Evolutionary conservation across 2,329 filamentous ascomycete species (phyloP).

Genomic region (Nectriaceae sp.): DNA sequence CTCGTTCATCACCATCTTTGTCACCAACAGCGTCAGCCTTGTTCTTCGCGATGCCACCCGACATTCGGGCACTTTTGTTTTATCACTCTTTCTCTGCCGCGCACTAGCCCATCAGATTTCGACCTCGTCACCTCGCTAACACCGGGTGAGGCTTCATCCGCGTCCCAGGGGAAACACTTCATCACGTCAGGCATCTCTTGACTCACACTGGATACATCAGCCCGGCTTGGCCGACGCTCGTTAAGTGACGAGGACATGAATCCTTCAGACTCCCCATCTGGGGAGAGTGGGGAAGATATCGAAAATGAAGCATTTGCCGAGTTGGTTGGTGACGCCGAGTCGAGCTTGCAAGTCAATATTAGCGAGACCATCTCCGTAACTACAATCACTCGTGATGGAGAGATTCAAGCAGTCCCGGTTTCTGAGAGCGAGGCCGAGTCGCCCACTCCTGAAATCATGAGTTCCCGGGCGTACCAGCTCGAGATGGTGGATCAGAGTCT

Average conservation of each 20-base stretch:
- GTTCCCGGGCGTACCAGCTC: conserved; percentile 65
- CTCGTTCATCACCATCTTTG: neutral
- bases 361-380: conserved; percentile 19
- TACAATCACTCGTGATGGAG: conserved; percentile 5
- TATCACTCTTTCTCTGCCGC: too few species aligned
- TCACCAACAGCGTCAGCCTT: too few species aligned
- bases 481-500: conserved; percentile 76
- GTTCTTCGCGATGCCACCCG: neutral
- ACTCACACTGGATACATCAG: conserved; percentile 6
- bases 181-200: conserved; percentile 7
- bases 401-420: neutral
- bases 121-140: too few species aligned
- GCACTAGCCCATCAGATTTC: too few species aligned
- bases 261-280: neutral
- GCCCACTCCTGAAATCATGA: conserved; percentile 33
- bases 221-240: neutral
- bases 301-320: conserved; percentile 1
- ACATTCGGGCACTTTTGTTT: neutral
- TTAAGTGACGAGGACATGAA: conserved; percentile 13
- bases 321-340: conserved; percentile 4
- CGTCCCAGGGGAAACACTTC: neutral
- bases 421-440: neutral
- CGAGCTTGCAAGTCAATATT: conserved; percentile 3
- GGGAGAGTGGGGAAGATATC: conserved; percentile 2
- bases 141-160: too few species aligned